These are phyloP conservation scores for Kwoniella botswanensis DNA, from an alignment of 768 basidiomycete genomes.

Conservation along the genomic window DNA sequence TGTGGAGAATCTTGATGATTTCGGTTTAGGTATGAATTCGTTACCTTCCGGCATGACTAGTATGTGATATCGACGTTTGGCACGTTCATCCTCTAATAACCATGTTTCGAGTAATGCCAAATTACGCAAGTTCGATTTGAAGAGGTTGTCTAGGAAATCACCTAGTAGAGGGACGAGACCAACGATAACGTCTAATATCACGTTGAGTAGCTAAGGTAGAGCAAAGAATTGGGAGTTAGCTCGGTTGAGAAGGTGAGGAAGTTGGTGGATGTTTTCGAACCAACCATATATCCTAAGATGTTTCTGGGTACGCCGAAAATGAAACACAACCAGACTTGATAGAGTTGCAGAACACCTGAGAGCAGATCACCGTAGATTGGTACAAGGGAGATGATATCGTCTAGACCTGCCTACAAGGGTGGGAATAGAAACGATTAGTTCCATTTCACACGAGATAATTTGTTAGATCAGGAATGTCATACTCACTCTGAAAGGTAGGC, in stretches of 20 bases:
- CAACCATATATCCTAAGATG: constrained; percentile 51
- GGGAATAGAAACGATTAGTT: constrained; percentile 3
- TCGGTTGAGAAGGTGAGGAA: neutral
- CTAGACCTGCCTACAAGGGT: constrained; percentile 49
- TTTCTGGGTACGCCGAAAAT: constrained; percentile 48
- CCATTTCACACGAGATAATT: neutral
- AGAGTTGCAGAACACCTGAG: constrained; percentile 53
- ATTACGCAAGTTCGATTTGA: constrained; percentile 58
- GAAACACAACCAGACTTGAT: constrained; percentile 56
- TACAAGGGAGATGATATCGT: constrained; percentile 56
- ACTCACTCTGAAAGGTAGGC: constrained; percentile 57
- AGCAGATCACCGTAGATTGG: constrained; percentile 57
- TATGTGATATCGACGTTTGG: constrained; percentile 46
- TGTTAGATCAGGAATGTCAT: neutral
- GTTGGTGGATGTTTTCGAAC: constrained; percentile 15
- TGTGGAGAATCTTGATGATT: constrained; percentile 27
- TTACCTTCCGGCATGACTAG: constrained; percentile 54
- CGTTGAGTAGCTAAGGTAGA: constrained; percentile 41
- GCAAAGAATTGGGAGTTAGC: constrained; percentile 2
- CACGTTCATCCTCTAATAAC: constrained; percentile 37
- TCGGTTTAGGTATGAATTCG: constrained; percentile 47
- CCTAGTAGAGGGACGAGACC: constrained; percentile 56
- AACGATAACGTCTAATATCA: constrained; percentile 51
- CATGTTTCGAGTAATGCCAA: constrained; percentile 48
- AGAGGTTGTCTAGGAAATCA: constrained; percentile 57